A percentile compares a stretch with the other conserved stretches of the same genome.
These are phyloP conservation scores for Spinellus fusiger DNA, from an alignment of 192 early-diverging fungal genomes.

Conservation along the genomic window DNA sequence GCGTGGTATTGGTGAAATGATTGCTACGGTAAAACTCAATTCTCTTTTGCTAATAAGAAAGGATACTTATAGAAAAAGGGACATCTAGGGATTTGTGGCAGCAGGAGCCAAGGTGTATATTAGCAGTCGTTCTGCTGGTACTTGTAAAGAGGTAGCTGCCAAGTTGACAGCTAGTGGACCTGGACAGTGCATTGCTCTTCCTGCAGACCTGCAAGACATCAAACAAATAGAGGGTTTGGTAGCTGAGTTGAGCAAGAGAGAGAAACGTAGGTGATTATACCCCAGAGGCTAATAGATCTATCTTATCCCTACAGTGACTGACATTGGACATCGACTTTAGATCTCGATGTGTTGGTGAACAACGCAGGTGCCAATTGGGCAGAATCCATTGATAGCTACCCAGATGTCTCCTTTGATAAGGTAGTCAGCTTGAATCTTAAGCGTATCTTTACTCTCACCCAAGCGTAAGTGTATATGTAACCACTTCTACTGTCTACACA, in stretches of 20 bases:
- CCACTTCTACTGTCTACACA: background rate
- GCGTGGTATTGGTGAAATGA: slow-evolving; percentile 51
- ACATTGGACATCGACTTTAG: slow-evolving; percentile 12
- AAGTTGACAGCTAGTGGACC: slow-evolving; percentile 64
- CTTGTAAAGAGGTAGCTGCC: slow-evolving; percentile 48
- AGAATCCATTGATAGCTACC: slow-evolving; percentile 44
- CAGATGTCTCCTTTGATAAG: slow-evolving; percentile 61
- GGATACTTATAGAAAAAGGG: too few species aligned
- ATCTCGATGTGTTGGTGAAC: slow-evolving; percentile 85
- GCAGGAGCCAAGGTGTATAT: slow-evolving; percentile 94
- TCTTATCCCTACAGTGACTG: background rate
- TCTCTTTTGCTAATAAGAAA: too few species aligned
- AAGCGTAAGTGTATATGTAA: slow-evolving; percentile 40
- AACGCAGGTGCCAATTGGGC: slow-evolving; percentile 73
- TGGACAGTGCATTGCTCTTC: slow-evolving; percentile 67
- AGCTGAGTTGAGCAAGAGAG: slow-evolving; percentile 46
- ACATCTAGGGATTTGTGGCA: slow-evolving; percentile 67
- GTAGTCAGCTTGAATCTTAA: slow-evolving; percentile 85
- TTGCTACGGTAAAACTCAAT: slow-evolving; percentile 41
- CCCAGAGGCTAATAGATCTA: background rate
- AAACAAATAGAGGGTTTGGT: slow-evolving; percentile 53
- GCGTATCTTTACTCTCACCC: slow-evolving; percentile 72
- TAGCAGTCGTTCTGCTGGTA: slow-evolving; percentile 65
- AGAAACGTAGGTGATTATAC: slow-evolving; percentile 50
- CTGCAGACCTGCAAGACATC: slow-evolving; percentile 63